Base-by-base conservation (phyloP, 345 rosid species). In the Populus davidiana region DNA sequence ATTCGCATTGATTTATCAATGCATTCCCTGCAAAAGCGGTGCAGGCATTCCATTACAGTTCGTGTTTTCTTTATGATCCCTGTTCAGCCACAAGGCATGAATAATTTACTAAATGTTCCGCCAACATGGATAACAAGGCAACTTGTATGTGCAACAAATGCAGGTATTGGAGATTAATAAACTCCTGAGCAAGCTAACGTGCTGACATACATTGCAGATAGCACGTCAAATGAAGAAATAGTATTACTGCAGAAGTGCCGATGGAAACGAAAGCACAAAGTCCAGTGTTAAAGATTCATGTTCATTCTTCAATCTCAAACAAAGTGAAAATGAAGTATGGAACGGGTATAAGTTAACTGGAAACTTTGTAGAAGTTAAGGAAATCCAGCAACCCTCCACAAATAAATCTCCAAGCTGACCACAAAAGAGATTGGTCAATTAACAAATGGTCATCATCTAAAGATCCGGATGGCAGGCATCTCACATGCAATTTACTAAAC, bases 1-100 rank as follows among this genome's bases (percentile, higher is more conserved):
- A 93, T 71, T 86, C 99, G 88, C 94, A 95, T 95, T 71, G 98
- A 89, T 85, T 95, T 95, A 86, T 95, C 97, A 78, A 95, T 95
- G 89, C 98, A 95, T 81, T 92, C 98, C 83, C 91, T 83, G 79
- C 99, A 95, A 84, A 95, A 95, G 23, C 98, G 91, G 80, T 95
- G 99, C 73, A 95, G 89, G 80, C 99, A 95, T 78, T 87, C 98
- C 98, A 95, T 95, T 43, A 93, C 96, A 76, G 99, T 92, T 76
- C 99, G 80, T 69, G 98, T 95, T 83, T 93, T 95, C 94, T 82
- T 91, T 81, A 95, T 95, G 83, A 95, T 93, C 74, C 98, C 99
- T 95, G 86, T 49, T 74, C 50, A 80, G 11, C 68, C 9, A 23
- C 44, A 75, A 83, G 44, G 33, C 73, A 79, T 62, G 38, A 36